Percentiles rank a stretch among this genome's conserved stretches.
Evolutionary conservation across 345 rosid genomes (phyloP).

Genomic region (Anacardium occidentale): DNA sequence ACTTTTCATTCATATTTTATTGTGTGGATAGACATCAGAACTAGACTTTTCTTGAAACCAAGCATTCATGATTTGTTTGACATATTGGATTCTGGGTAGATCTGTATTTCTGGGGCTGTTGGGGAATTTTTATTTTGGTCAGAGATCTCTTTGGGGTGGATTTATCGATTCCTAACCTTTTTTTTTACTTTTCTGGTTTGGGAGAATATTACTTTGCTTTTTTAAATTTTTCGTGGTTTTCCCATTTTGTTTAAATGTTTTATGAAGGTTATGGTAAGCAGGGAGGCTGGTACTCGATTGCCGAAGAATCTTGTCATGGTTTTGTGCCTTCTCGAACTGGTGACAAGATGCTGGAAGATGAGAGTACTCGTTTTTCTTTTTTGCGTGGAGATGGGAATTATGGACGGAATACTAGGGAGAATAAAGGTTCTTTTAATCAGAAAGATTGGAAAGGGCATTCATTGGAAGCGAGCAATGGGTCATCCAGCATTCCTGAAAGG

Average conservation of each 20-base stretch:
- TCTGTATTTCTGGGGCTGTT: background rate
- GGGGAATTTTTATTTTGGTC: background rate
- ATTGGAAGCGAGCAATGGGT: conserved; percentile 66
- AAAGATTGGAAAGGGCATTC: conserved; percentile 73
- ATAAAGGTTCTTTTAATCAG: conserved; percentile 56
- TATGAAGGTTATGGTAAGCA: conserved; percentile 89
- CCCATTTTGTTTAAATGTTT: conserved; percentile 34
- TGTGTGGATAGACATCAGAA: background rate
- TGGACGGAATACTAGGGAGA: conserved; percentile 60
- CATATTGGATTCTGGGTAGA: too few relatives aligned
- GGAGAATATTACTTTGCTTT: conserved; percentile 19
- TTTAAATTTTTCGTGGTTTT: conserved; percentile 30
- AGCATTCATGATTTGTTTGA: background rate
- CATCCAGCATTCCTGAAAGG: conserved; percentile 54
- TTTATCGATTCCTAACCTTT: background rate
- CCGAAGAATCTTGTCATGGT: conserved; percentile 66
- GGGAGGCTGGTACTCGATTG: conserved; percentile 69
- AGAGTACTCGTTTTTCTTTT: conserved; percentile 45
- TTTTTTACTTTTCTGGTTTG: background rate
- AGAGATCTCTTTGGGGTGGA: background rate
- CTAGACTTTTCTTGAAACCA: background rate
- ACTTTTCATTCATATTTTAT: background rate
- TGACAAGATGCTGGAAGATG: conserved; percentile 61
- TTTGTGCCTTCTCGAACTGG: conserved; percentile 50
- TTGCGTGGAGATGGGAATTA: conserved; percentile 72